Conservation (phyloP, 768 basidiomycete genomes). For the Tephrocybe rancida region DNA sequence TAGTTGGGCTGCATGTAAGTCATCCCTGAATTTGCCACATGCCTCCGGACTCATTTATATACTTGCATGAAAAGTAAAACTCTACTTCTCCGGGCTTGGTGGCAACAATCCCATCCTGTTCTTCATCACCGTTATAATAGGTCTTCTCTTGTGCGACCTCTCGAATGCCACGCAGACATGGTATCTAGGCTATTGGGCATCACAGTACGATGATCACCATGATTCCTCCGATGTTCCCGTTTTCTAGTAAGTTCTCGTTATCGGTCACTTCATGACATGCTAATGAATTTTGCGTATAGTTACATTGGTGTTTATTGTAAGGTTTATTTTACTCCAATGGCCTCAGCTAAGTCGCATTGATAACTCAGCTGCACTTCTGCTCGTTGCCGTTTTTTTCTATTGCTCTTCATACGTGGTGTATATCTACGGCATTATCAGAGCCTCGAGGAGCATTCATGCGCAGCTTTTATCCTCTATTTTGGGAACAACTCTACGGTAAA, state of each 20-base stretch:
- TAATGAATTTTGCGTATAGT: constrained; percentile 26
- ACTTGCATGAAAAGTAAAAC: constrained; percentile 26
- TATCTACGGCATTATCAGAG: constrained; percentile 51
- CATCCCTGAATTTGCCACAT: too few relatives aligned
- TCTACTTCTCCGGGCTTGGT: constrained; percentile 40
- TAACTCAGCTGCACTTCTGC: constrained; percentile 30
- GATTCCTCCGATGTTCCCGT: constrained; percentile 33
- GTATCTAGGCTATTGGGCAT: constrained; percentile 49
- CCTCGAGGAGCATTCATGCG: constrained; percentile 55
- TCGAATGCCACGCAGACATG: constrained; percentile 36
- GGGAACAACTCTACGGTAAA: constrained; percentile 61
- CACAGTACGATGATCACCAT: constrained; percentile 38
- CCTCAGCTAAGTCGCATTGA: not conserved
- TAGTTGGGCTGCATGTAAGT: constrained; percentile 47
- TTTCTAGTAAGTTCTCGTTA: constrained; percentile 32
- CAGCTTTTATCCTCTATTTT: constrained; percentile 55
- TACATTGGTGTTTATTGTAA: constrained; percentile 48
- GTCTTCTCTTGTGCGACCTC: constrained; percentile 24
- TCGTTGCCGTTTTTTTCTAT: constrained; percentile 33
- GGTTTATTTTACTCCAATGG: constrained; percentile 1
- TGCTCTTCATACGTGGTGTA: constrained; percentile 37
- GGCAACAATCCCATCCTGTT: constrained; percentile 36
- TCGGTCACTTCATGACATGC: not conserved
- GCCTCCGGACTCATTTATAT: too few relatives aligned
- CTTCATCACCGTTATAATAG: constrained; percentile 27